Base-by-base conservation (phyloP, 768 basidiomycete genomes). In the Pleurotus citrinopileatus region DNA sequence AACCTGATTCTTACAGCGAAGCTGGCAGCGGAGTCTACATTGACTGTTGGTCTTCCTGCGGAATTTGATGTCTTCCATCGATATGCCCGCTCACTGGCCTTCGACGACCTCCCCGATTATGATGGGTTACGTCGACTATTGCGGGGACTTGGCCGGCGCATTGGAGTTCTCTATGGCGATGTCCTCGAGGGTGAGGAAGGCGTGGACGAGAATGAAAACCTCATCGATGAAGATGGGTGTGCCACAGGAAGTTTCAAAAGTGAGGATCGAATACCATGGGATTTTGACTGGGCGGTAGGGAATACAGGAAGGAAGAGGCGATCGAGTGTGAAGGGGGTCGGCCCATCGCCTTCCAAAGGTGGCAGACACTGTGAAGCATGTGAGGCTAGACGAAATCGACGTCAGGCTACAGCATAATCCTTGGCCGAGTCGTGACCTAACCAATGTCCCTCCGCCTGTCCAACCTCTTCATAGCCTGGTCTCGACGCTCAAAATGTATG, bases 81-180 rank as follows among this genome's bases (percentile, higher is more conserved):
- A 42, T 94, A 94, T 70, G 84, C 87, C 19, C 82, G 92, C 42
- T 84, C 83, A 1, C 82, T 95, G 29, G 87, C 87, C 58, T 94
- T 94, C 60, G 90, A 90, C 62, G 92, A 94, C 72, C 76, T 91
- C 36, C 93, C 92, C 8, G 93, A 95, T 68, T 95, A 94, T 61
- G 86, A 84, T 40, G 91, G 91, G 23, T 73, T 94, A 20, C 78
- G 91, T 38, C 80, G 79, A 42, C 78, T 92, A 42, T 91, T 94
- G 67, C 76, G 79, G 13, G 80, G 77, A 3, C 63, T 87, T 9
- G 84, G 79, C 1, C 74, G 72, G 55, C 74, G 79, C 7, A 67
- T 78, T n/a, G 81, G 78, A 1, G 70, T 84, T 5, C 73, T 75
- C 52, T 84, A 82, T 60, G 82, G 84, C 61, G 77, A 72, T 10